Base-by-base conservation (phyloP, 768 basidiomycete species). In the Dentipellis sp. region DNA sequence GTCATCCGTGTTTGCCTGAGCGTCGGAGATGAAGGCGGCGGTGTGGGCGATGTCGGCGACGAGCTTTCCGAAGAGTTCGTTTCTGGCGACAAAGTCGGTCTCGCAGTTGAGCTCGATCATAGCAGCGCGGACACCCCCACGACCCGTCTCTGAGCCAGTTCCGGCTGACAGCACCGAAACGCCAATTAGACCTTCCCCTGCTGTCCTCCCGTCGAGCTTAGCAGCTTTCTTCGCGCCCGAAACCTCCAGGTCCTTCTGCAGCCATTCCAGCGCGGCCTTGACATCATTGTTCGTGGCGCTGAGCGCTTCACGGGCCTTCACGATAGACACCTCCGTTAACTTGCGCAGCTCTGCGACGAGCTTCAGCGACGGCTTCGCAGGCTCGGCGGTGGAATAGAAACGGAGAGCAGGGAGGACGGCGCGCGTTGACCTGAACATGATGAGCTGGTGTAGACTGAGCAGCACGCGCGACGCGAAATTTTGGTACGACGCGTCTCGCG, bases 51-150 rank as follows among this genome's bases (percentile, higher is more conserved):
- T 85, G 63, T 91, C 84, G 40, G 78, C 75, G 11, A 88, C 86
- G 39, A 94, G 79, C 54, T 77, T 76, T 14, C 81, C 76, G 64
- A 98, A 98, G 11, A 92, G 74, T 56, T 86, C 81, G 63, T 91
- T 94, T 60, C 90, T 74, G 21, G 84, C 91, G 29, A 98, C 94
- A 67, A 97, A 98, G 72, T 98, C 94, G 53, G 94, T 97, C 73
- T 98, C 94, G 73, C 94, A 97, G 63, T 91, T 91, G 58, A 97
- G 75, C 69, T 98, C 94, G 56, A 97, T 74, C 80, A 97, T 88
- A 17, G 87, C 84, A 10, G 88, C 92, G 38, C 90, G 81, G 37
- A 89, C 70, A 39, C 79, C 76, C 1, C 76, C 77, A 17, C 68
- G 68, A 7, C 70, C 68, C 38, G 61, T 59, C 49, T 64, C 67